Percentiles rank a stretch among this genome's conserved stretches.
Evolutionary conservation across 345 rosid genomes (phyloP).

Genomic region (Euphorbia pulcherrima): DNA sequence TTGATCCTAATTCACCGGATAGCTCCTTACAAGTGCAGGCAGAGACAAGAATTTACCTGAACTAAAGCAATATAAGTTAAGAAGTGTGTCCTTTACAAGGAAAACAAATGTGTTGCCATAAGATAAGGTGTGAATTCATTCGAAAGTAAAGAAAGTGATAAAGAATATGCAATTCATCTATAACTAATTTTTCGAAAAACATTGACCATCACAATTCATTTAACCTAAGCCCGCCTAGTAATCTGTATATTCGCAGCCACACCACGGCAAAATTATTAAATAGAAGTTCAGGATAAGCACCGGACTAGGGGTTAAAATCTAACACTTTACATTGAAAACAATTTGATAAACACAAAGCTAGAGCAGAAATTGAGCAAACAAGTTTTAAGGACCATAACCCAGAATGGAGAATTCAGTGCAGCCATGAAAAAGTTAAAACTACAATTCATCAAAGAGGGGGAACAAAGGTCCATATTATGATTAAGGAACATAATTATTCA

Average conservation of each 20-base stretch:
- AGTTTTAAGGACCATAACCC: too few species aligned
- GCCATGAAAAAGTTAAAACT: background rate
- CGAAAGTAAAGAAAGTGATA: background rate
- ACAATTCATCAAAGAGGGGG: background rate
- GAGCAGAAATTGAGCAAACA: too few species aligned
- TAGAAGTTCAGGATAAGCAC: background rate
- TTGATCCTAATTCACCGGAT: background rate
- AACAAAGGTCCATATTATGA: background rate
- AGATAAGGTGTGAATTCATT: background rate
- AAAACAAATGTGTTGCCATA: background rate
- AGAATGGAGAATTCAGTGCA: background rate
- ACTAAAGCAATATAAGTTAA: background rate
- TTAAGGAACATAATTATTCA: background rate
- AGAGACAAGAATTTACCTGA: constrained; percentile 1
- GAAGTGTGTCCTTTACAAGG: background rate
- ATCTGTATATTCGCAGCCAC: background rate
- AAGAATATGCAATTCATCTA: background rate
- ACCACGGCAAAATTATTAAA: background rate
- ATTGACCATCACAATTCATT: too few species aligned
- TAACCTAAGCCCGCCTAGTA: background rate
- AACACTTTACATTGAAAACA: too few species aligned
- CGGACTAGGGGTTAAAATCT: too few species aligned
- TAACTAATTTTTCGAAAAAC: background rate
- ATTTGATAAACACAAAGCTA: too few species aligned
- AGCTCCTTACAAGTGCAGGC: background rate